Evolutionary conservation across 106 monocot genomes (phyloP), one percentile per base, ranked within the genome.

Genomic region (Posidonia australis): DNA sequence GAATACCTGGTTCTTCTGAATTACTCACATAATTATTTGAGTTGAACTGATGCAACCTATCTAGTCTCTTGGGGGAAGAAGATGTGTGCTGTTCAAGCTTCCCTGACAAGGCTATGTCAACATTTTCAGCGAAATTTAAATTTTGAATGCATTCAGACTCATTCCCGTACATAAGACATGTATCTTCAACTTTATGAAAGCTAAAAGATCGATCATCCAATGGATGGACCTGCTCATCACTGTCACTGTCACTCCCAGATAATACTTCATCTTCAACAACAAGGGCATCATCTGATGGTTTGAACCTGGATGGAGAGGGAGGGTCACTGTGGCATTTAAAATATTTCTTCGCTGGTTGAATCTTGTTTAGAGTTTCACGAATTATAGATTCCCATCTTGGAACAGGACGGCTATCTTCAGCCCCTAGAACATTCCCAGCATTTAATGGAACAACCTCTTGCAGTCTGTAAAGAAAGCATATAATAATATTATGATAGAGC

Each of bases 361-460:
- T 58, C 49, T 57, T 70, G 27, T 82, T 82, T 41, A 96, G 76
- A 2, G 80, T 65, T 44, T 84, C 76, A 22, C 90, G 94, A 49
- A 96, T 96, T 18, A 90, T 67, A 29, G 67, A 18, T 76, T 96
- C 94, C 94, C 94, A 96, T 73, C 70, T 81, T 57, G 51, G 65
- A 46, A 79, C 78, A 22, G 84, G 84, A 25, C 80, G 70, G 44
- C 59, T 74, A 66, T 90, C 90, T 64, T 87, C 82, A 3, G 90
- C 80, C 11, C 94, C 94, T 47, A 96, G 84, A 11, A 96, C 77
- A 63, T 96, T 96, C 17, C 94, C 86, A 13, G 94, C 94, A 70
- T 87, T 90, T 72, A 96, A 56, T 9, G 94, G 94, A 46, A 96
- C 94, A 64, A 96, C 74, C 62, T 96, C 94, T 63, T 96, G 94